These are phyloP conservation scores for Malus hybrid DNA, from an alignment of 331 rosid genomes.

Conservation along the genomic window DNA sequence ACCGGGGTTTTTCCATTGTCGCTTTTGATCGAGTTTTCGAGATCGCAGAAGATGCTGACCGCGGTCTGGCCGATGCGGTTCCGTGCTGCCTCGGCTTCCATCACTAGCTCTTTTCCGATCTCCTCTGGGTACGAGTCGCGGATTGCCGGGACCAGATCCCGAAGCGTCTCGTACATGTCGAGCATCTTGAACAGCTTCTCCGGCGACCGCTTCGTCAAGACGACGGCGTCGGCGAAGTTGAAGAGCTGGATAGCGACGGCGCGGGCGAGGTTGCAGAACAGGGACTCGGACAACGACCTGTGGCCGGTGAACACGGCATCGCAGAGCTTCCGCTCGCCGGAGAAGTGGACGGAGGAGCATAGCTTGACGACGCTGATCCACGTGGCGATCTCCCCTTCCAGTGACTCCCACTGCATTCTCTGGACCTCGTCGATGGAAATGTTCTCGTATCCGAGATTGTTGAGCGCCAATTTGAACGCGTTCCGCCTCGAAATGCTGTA, in stretches of 20 bases:
- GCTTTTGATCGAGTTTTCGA: constrained; percentile 52
- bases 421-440: constrained; percentile 53
- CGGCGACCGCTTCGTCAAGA: constrained; percentile 39
- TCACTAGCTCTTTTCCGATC: constrained; percentile 22
- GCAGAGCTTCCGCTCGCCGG: constrained; percentile 37
- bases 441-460: constrained; percentile 28
- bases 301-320: constrained; percentile 36
- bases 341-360: constrained; percentile 41
- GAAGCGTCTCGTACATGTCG: constrained; percentile 65
- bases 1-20: constrained; percentile 56
- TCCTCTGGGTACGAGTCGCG: constrained; percentile 14
- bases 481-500: constrained; percentile 33
- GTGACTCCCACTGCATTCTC: constrained; percentile 53
- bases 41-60: constrained; percentile 44
- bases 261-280: constrained; percentile 36
- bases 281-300: constrained; percentile 14
- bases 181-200: constrained; percentile 74
- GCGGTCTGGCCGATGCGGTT: constrained; percentile 30
- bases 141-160: constrained; percentile 29
- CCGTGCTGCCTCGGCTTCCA: constrained; percentile 28
- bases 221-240: constrained; percentile 54
- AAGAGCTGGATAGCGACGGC: constrained; percentile 37
- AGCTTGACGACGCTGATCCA: constrained; percentile 55
- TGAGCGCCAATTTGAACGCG: constrained; percentile 34
- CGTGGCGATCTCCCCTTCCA: constrained; percentile 45